These are phyloP conservation scores for Seiridium unicorne DNA, from an alignment of 2,329 filamentous ascomycete genomes.

Conservation along the genomic window DNA sequence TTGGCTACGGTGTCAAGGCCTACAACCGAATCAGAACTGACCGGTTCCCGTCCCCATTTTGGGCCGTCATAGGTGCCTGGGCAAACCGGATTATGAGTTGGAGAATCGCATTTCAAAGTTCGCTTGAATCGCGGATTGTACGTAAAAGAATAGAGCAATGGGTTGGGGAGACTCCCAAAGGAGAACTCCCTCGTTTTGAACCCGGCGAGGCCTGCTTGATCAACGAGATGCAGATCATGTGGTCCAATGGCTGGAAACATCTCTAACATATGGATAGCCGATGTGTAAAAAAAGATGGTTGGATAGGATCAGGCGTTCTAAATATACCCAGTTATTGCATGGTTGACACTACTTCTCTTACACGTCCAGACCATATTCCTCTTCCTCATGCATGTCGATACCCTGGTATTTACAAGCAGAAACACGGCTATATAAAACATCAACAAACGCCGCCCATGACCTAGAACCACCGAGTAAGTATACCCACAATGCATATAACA, in stretches of 20 bases:
- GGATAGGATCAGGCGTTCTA: background rate
- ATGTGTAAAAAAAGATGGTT: background rate
- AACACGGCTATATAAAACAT: background rate
- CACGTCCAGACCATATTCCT: background rate
- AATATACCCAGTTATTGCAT: background rate
- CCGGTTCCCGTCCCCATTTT: conserved; percentile 39
- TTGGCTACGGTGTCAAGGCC: conserved; percentile 45
- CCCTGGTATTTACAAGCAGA: background rate
- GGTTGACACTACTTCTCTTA: background rate
- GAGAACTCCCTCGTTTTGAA: conserved; percentile 31
- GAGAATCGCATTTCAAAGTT: conserved; percentile 30
- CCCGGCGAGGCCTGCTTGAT: conserved; percentile 50
- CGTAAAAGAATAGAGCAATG: conserved; percentile 39
- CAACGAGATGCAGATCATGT: conserved; percentile 60
- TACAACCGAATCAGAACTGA: conserved; percentile 35
- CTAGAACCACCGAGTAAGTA: background rate
- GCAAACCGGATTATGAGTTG: conserved; percentile 29
- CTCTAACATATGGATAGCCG: conserved; percentile 31
- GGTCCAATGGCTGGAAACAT: conserved; percentile 58
- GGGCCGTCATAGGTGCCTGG: conserved; percentile 40
- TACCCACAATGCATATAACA: background rate
- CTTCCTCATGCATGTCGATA: background rate
- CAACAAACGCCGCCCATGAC: conserved; percentile 1
- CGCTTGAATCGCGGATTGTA: conserved; percentile 36
- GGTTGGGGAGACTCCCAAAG: conserved; percentile 30